Evolutionary conservation across 139 green algal genomes (phyloP).

Genomic region (Volvox africanus): DNA sequence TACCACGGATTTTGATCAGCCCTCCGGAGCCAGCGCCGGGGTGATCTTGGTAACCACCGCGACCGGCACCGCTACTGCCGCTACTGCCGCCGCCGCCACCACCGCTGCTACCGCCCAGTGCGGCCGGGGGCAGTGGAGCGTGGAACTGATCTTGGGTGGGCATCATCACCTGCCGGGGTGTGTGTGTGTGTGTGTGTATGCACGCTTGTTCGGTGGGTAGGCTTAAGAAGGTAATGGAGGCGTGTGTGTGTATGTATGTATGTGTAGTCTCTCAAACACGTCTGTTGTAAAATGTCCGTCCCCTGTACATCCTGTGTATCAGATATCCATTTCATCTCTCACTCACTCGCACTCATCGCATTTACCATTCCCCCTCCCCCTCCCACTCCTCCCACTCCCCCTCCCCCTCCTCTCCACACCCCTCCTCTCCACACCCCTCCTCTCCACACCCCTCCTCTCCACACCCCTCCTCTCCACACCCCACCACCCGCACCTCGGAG

Average conservation of each 20-base stretch:
- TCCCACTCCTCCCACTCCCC: too few species aligned
- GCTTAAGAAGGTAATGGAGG: background rate
- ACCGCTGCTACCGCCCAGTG: background rate
- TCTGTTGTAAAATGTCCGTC: too few species aligned
- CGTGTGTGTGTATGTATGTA: too few species aligned
- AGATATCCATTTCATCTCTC: too few species aligned
- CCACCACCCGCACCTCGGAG: conserved; percentile 60
- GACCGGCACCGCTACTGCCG: too few species aligned
- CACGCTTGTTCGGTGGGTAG: background rate
- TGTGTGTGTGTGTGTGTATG: background rate
- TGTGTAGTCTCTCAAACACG: too few species aligned
- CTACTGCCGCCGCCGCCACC: too few species aligned
- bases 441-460: background rate
- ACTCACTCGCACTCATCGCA: too few species aligned
- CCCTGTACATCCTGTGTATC: too few species aligned
- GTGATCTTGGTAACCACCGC: background rate
- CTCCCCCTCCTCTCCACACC: too few species aligned
- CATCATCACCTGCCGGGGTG: conserved; percentile 68
- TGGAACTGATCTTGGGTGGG: conserved; percentile 72
- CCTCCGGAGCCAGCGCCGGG: background rate
- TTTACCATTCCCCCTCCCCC: too few species aligned
- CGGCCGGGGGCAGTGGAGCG: conserved; percentile 52
- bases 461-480: background rate
- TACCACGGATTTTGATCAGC: conserved; percentile 79
- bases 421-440: background rate